phyloP scores from a whole-genome alignment of 768 basidiomycete species.

The Pulveroboletus frians region DNA sequence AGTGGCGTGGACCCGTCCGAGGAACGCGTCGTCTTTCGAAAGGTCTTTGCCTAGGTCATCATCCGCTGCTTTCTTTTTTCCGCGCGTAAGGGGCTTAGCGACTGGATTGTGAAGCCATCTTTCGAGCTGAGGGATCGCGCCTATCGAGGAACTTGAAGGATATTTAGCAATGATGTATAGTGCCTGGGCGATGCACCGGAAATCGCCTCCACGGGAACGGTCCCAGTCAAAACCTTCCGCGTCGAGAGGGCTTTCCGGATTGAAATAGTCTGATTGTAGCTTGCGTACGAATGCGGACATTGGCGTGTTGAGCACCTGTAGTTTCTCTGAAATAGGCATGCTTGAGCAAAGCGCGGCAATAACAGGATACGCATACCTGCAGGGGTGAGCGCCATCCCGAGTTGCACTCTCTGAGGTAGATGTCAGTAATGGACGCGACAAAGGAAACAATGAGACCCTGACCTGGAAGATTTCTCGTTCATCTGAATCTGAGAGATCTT shows the following conservation, averaged over 20 bases:
- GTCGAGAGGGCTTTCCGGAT: constrained; percentile 34
- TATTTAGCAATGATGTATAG: constrained; percentile 48
- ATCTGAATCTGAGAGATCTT: constrained; percentile 48
- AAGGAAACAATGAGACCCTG: constrained; percentile 4
- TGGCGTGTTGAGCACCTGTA: constrained; percentile 59
- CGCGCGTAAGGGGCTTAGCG: neutral
- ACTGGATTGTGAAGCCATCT: constrained; percentile 42
- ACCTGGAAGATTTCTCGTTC: constrained; percentile 75
- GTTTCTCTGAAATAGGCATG: constrained; percentile 43
- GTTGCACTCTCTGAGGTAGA: constrained; percentile 57
- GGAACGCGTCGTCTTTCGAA: constrained; percentile 31
- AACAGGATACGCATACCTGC: constrained; percentile 39
- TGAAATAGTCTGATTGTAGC: constrained; percentile 44
- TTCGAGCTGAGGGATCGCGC: constrained; percentile 38
- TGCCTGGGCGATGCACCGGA: constrained; percentile 52
- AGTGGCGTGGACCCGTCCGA: constrained; percentile 34
- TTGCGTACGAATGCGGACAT: constrained; percentile 57
- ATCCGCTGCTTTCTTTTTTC: constrained; percentile 19
- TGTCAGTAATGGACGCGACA: neutral
- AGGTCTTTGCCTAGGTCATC: constrained; percentile 17
- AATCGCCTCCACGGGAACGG: constrained; percentile 48
- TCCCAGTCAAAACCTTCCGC: constrained; percentile 45
- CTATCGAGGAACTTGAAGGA: constrained; percentile 27
- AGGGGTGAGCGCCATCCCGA: constrained; percentile 72
- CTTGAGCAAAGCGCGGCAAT: neutral